phyloP scores from a whole-genome alignment of 2,329 filamentous ascomycete genomes.

The Penicillium sp. region DNA sequence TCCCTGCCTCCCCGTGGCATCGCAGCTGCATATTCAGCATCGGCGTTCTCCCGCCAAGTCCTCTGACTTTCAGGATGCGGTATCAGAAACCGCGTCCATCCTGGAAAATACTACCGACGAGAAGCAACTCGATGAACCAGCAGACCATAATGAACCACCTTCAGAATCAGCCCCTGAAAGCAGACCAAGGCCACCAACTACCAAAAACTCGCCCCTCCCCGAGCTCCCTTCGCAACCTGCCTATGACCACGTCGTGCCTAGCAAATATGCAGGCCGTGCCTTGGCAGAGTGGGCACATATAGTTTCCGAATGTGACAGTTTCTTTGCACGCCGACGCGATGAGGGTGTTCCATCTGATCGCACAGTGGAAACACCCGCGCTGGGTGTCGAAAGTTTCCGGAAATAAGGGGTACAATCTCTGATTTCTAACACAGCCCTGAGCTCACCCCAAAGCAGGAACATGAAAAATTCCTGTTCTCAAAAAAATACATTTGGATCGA shows the following conservation, averaged over 20 bases:
- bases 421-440: not conserved
- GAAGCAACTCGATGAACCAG: conserved; percentile 12
- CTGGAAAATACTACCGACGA: conserved; percentile 18
- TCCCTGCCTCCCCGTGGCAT: conserved; percentile 56
- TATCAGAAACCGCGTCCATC: conserved; percentile 22
- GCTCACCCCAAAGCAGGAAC: too few species aligned
- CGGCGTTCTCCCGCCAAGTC: conserved; percentile 27
- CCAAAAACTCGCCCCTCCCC: conserved; percentile 18
- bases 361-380: conserved; percentile 59
- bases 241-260: conserved; percentile 38
- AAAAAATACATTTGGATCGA: conserved; percentile 4
- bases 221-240: conserved; percentile 23
- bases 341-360: conserved; percentile 59
- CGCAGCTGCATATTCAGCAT: conserved; percentile 53
- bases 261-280: conserved; percentile 61
- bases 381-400: conserved; percentile 62
- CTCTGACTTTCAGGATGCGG: conserved; percentile 26
- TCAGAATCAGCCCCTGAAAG: conserved; percentile 8
- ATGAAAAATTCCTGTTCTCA: too few species aligned
- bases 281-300: conserved; percentile 63
- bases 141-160: conserved; percentile 5
- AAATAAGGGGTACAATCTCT: conserved; percentile 31
- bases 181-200: conserved; percentile 15
- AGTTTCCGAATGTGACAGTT: conserved; percentile 61
- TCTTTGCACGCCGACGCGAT: conserved; percentile 59